Conservation (phyloP, 139 green algal genomes). For the Coelastrella sp. region DNA sequence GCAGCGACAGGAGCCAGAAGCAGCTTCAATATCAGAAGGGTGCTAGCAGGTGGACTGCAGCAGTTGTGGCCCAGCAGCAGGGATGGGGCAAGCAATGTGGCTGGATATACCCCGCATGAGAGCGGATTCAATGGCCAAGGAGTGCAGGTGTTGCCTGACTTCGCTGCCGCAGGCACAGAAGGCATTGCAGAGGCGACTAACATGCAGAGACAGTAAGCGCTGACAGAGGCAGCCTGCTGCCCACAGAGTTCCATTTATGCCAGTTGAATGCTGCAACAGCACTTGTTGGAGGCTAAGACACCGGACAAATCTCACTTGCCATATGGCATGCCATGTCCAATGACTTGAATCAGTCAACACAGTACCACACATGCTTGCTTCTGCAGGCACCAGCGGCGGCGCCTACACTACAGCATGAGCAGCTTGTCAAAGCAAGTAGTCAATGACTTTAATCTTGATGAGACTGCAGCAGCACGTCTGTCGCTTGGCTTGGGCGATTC, state of each 20-base stretch:
- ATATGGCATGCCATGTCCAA: background rate
- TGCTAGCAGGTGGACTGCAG: background rate
- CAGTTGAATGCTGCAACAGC: too few relatives aligned
- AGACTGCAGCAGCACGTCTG: constrained; percentile 28
- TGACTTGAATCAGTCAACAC: background rate
- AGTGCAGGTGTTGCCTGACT: constrained; percentile 16
- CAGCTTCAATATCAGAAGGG: background rate
- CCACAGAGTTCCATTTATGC: too few relatives aligned
- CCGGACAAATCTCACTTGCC: background rate
- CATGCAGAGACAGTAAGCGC: constrained; percentile 13
- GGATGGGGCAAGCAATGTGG: background rate
- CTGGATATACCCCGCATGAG: too few relatives aligned
- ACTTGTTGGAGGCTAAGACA: background rate
- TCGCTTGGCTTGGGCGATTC: constrained; percentile 55
- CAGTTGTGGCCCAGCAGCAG: background rate
- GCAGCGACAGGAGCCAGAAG: background rate
- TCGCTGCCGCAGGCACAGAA: background rate
- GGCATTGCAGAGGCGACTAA: background rate
- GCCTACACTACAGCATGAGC: constrained; percentile 18
- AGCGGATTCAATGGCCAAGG: background rate
- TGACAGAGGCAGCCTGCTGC: background rate
- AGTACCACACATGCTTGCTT: background rate
- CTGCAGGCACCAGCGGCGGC: constrained; percentile 34
- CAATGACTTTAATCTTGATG: constrained; percentile 50
- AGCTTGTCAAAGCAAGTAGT: constrained; percentile 35